Base-by-base conservation (phyloP, 352 stramenopile genomes). In the Peronosclerospora sorghi region DNA sequence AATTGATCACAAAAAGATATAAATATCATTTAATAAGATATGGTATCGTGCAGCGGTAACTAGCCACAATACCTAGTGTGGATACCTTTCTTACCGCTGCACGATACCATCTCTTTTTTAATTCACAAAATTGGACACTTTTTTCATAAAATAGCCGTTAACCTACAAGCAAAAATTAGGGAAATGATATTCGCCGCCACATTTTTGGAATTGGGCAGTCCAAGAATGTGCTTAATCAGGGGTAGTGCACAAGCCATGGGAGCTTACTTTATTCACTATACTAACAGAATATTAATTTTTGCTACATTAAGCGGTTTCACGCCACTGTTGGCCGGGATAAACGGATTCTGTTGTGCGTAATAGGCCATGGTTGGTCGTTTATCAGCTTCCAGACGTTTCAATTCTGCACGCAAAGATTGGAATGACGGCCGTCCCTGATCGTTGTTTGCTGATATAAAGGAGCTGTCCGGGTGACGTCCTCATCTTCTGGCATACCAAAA, bases 201-300 rank as follows among this genome's bases (percentile, higher is more conserved):
- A n/a, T n/a, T n/a, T n/a, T n/a, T n/a, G n/a, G 86, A 95, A 49
- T 98, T 94, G 5, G 96, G 95, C 64, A 97, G 97, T 18, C 87
- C 93, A 5, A 98, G 65, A 32, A 99, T 83, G 62, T 98, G 95
- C 63, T 98, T 99, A 69, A 98, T 98, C 36, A 98, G 64, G 40
- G 95, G 88, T 23, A 96, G 71, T 13, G 96, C 94, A 51, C 0
- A 51, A 24, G 7, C 54, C 44, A 5, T 26, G 34, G n/a, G n/a
- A n/a, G 8, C 53, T 62, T 30, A 36, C 51, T 15, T 19, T 45
- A 19, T 27, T 59, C 1, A 35, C 39, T 15, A 32, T 56, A 17
- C 42, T n/a, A n/a, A n/a, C n/a, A n/a, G n/a, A n/a, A n/a, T n/a
- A n/a, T n/a, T n/a, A n/a, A n/a, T n/a, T n/a, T n/a, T n/a, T n/a